phyloP scores from a whole-genome alignment of 495 filamentous ascomycete species.

The Lasiosphaeria hispida region DNA sequence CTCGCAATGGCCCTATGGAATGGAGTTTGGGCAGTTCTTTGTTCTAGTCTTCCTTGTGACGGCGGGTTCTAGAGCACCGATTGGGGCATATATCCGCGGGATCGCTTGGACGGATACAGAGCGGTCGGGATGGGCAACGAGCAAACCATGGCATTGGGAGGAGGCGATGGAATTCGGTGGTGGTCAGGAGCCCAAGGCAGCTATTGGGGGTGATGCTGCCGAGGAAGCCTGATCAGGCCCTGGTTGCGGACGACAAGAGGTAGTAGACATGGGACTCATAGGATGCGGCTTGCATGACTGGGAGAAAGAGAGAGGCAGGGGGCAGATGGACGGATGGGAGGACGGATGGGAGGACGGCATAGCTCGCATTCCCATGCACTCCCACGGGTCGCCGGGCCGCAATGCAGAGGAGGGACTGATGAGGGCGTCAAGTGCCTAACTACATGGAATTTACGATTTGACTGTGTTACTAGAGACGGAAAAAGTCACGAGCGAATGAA shows the following conservation, averaged over 20 bases:
- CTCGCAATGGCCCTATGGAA: no score
- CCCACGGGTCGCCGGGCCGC: neutral
- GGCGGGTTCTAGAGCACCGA: no score
- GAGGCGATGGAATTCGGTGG: no score
- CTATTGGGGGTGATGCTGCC: no score
- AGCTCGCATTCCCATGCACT: neutral
- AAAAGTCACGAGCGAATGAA: no score
- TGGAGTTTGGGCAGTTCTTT: neutral
- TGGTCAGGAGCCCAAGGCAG: no score
- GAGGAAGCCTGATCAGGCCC: neutral
- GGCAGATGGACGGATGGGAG: neutral
- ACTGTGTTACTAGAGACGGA: neutral
- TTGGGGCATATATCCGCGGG: no score
- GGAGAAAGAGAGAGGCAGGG: neutral
- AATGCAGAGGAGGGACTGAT: neutral
- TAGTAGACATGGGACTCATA: slow-evolving; percentile 1
- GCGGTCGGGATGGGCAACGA: no score
- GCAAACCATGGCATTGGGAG: no score
- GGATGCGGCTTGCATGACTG: slow-evolving; percentile 1
- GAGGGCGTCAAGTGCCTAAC: neutral
- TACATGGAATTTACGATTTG: slow-evolving; percentile 11
- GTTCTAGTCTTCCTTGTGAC: neutral
- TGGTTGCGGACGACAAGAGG: neutral
- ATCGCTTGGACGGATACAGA: no score
- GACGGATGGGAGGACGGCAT: neutral